Evolutionary conservation across 345 rosid genomes (phyloP), one percentile per base, ranked within the genome.

Genomic region (Bruguiera parviflora): DNA sequence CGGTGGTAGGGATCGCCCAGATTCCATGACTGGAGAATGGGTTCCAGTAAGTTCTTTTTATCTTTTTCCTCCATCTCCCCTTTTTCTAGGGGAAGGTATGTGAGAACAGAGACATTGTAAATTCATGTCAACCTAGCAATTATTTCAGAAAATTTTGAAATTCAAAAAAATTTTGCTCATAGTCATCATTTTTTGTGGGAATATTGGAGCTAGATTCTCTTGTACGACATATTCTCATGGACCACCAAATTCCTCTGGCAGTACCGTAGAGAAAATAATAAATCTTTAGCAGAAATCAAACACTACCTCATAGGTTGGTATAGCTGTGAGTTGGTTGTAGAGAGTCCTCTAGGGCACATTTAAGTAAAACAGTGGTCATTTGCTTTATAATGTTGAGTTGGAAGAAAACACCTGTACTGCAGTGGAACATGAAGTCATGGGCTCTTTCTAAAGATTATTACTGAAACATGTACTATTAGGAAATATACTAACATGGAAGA

Each of bases 1-100:
- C 63, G 99, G 99, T 71, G 99, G 99, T 66, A 88, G 97, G 71
- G 99, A 95, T 78, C 97, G 97, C 20, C 99, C 97, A 20, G 84
- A 95, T 87, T 85, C 90, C 71, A 71, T 65, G 49, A 87, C 97
- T 22, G 86, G 79, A 78, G 96, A 89, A 76, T 91, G 96, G 92
- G 68, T 61, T 82, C 97, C 97, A 32, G 97, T 95, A 80, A 84
- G 96, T 84, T 46, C 15, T 64, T 63, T 63, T 32, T 11, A 56
- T 35, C 35, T 29, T 27, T 53, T 13, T n/a, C 49, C 47, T 16
- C 15, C 20, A 21, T 33, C 0, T 61, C 20, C 47, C 28, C 2
- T 60, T 32, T 61, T 32, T 37, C 19, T 19, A 7, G 24, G 31
- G 62, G 22, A 2, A 21, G n/a, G 46, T 4, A 8, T 5, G 18